Evolutionary conservation across 371 early-diverging fungal species (phyloP).

Genomic region (Entomophthora muscae): DNA sequence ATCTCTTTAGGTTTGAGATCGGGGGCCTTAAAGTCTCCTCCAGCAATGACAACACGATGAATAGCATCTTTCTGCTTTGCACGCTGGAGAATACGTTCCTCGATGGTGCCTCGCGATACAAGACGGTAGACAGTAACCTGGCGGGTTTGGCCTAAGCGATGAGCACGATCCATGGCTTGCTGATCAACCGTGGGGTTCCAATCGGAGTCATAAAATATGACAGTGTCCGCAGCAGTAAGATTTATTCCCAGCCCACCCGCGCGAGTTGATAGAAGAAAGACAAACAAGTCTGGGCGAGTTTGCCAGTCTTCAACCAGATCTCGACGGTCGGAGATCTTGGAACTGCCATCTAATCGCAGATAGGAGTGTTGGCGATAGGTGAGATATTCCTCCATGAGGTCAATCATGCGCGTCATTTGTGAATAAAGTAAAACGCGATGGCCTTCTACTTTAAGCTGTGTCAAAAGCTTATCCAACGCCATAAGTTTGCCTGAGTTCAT

Average conservation of each 20-base stretch:
- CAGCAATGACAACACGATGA: conserved; percentile 92
- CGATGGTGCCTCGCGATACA: conserved; percentile 80
- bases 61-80: conserved; percentile 93
- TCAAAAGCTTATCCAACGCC: conserved; percentile 70
- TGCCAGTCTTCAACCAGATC: conserved; percentile 91
- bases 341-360: conserved; percentile 89
- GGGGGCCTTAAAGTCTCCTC: conserved; percentile 67
- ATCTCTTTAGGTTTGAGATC: conserved; percentile 79
- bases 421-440: conserved; percentile 94
- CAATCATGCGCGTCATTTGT: conserved; percentile 99
- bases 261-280: conserved; percentile 94
- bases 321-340: conserved; percentile 77
- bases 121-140: conserved; percentile 91
- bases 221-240: conserved; percentile 98
- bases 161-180: conserved; percentile 97
- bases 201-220: conserved; percentile 97
- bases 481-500: conserved; percentile 90
- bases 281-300: conserved; percentile 77
- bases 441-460: conserved; percentile 72
- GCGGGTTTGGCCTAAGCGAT: conserved; percentile 92
- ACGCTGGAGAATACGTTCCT: conserved; percentile 75
- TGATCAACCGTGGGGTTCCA: conserved; percentile 98
- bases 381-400: conserved; percentile 90
- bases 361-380: conserved; percentile 78
- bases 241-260: conserved; percentile 99